Evolutionary conservation across 2,329 filamentous ascomycete species (phyloP).

Genomic region (Ophiostoma ulmi): DNA sequence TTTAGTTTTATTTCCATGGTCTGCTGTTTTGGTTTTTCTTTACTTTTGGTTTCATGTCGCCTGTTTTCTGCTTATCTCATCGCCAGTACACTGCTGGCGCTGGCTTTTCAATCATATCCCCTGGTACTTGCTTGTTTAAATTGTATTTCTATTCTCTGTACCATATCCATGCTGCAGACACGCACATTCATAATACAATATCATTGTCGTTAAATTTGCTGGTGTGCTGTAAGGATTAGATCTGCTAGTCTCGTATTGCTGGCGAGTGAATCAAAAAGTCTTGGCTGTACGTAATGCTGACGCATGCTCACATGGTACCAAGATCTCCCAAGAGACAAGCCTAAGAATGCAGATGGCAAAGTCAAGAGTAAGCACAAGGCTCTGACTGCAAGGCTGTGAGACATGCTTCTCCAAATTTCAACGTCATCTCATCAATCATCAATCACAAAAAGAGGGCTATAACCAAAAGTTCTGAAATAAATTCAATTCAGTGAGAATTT

Average conservation of each 20-base stretch:
- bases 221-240: not conserved
- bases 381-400: constrained; percentile 9
- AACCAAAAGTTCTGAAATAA: constrained; percentile 14
- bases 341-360: not conserved
- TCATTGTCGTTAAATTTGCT: not conserved
- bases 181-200: not conserved
- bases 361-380: not conserved
- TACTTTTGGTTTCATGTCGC: not conserved
- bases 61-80: not conserved
- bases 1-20: not conserved
- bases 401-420: constrained; percentile 4
- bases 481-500: constrained; percentile 17
- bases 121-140: not conserved
- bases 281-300: constrained; percentile 10
- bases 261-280: not conserved
- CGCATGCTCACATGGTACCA: not conserved
- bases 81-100: not conserved
- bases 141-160: not conserved
- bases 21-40: not conserved
- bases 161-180: not conserved
- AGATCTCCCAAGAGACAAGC: not conserved
- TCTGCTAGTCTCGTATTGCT: not conserved
- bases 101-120: constrained; percentile 3
- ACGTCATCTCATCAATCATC: not conserved
- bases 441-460: not conserved